Base-by-base conservation (phyloP, 2,329 filamentous ascomycete genomes). In the Hypoxylon sp. region DNA sequence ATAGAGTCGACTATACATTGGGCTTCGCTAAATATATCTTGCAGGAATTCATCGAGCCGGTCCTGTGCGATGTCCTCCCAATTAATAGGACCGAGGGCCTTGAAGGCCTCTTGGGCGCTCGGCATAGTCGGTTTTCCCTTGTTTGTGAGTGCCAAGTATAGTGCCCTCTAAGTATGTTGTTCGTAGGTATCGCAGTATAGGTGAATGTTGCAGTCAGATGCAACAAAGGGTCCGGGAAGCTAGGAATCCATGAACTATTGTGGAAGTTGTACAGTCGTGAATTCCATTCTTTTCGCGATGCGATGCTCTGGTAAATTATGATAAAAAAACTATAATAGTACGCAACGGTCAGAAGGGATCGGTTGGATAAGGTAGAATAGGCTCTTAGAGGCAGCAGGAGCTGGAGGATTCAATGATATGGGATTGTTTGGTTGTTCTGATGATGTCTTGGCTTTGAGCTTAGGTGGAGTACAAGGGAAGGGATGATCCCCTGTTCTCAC, bases 1-100 rank as follows among this genome's bases (percentile, higher is more conserved):
- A 97, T 86, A 4, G 93, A 95, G 73, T 94, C 91, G 71, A 91
- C 82, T 59, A 96, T 85, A 16, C 90, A 81, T 72, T 93, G 90
- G 18, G 88, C 88, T 64, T 91, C 84, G 26, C 80, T 80, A 75
- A 95, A 91, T 63, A 91, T 87, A 42, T 83, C 79, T 60, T 80
- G 73, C 42, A 91, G 77, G 74, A 88, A 89, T 6, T 80, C 72
- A 18, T 82, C 79, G 40, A 89, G 82, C 61, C 83, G 79, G 48
- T 86, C 79, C 22, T 79, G 75, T 33, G 70, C 64, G 71, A 78
- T 63, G 64, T 72, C 75, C 42, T 80, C 77, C 81, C 83, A 87
- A 22, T 83, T 77, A 51, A 82, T 79, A 6, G 86, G 85, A 14
- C 80, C 79, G 11, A 89, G 82, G 28, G 80, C 80, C 74, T 84